phyloP scores from a whole-genome alignment of 371 early-diverging fungal genomes.

The Conidiobolus incongruus region DNA sequence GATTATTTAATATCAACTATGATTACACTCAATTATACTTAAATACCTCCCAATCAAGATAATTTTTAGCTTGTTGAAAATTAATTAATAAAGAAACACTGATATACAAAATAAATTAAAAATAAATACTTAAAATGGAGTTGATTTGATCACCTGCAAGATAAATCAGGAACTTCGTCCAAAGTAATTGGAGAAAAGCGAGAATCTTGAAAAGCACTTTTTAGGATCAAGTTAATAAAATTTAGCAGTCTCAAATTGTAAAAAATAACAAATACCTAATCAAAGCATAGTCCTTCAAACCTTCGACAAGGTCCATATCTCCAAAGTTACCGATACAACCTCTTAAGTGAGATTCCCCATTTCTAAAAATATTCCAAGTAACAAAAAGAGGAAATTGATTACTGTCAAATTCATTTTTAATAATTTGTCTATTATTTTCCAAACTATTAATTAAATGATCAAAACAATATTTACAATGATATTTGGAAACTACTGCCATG shows the following conservation, averaged over 20 bases:
- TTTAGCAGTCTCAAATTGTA: background rate
- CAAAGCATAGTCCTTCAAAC: conserved; percentile 62
- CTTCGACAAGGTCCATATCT: conserved; percentile 35
- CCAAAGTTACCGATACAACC: conserved; percentile 90
- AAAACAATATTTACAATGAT: too few species aligned
- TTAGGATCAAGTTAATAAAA: background rate
- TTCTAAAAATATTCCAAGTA: too few species aligned
- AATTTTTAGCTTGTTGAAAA: conserved; percentile 49
- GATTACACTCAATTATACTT: background rate
- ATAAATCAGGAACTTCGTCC: conserved; percentile 34
- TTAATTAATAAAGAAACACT: conserved; percentile 61
- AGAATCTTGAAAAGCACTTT: conserved; percentile 55
- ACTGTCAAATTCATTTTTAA: too few species aligned
- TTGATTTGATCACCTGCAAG: conserved; percentile 19
- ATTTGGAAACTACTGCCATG: too few species aligned
- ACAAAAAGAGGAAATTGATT: too few species aligned
- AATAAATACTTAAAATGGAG: background rate
- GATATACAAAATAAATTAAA: background rate
- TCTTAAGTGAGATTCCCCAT: conserved; percentile 28
- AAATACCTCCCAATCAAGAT: conserved; percentile 62
- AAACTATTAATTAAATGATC: too few species aligned
- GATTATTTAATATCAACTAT: background rate
- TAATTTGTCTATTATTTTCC: too few species aligned
- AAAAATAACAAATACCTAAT: conserved; percentile 22
- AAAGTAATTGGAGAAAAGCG: conserved; percentile 56